Evolutionary conservation across 805 yeast species (phyloP).

Genomic region (Schizosaccharomyces osmophilus): DNA sequence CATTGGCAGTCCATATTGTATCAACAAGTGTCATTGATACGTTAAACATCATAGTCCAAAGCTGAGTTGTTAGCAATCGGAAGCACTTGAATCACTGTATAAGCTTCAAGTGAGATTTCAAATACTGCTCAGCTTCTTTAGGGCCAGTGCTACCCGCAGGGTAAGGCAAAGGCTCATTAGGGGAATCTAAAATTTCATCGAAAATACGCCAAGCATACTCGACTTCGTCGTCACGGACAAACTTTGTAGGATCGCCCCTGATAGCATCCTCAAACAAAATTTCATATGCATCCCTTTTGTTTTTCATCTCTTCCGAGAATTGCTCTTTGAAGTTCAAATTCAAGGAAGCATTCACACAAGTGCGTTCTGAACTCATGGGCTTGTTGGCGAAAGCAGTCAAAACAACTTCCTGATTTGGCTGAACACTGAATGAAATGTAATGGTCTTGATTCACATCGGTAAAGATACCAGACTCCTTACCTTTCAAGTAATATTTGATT

Average conservation of each 20-base stretch:
- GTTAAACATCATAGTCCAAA: no score
- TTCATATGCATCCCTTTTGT: constrained; percentile 97
- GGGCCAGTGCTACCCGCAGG: neutral
- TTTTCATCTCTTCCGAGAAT: constrained; percentile 52
- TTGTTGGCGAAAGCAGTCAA: constrained; percentile 53
- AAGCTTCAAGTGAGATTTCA: constrained; percentile 19
- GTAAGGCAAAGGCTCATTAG: neutral
- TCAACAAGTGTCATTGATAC: no score
- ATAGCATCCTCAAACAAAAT: constrained; percentile 76
- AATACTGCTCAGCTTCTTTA: neutral
- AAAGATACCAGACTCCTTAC: constrained; percentile 43
- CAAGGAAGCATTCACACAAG: constrained; percentile 40
- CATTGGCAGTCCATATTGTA: no score
- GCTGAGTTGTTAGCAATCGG: neutral
- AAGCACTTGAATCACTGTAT: neutral
- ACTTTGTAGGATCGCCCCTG: constrained; percentile 85
- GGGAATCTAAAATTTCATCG: constrained; percentile 14
- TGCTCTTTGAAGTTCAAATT: constrained; percentile 34
- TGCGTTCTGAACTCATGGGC: constrained; percentile 68
- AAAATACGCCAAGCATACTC: constrained; percentile 67
- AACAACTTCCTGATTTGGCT: constrained; percentile 86
- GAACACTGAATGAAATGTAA: constrained; percentile 80
- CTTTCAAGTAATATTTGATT: constrained; percentile 70
- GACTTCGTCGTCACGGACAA: constrained; percentile 92
- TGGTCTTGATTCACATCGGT: constrained; percentile 64